phyloP scores from a whole-genome alignment of 163 green algal genomes.

The Prototheca stagnorum region DNA sequence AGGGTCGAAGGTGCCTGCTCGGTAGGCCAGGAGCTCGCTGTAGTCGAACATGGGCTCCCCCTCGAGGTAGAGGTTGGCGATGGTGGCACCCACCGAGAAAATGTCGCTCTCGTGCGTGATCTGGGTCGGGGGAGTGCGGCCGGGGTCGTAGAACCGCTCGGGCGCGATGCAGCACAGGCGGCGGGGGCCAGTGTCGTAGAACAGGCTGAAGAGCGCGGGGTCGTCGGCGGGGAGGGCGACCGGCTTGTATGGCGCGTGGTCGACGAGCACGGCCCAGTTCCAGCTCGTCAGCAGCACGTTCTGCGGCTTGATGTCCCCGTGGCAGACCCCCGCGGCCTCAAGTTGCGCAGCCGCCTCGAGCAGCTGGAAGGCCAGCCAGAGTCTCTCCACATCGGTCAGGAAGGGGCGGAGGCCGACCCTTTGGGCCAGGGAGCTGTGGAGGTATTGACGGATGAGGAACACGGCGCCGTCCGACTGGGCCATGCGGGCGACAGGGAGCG shows the following conservation, averaged over 20 bases:
- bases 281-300: slow-evolving; percentile 89
- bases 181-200: slow-evolving; percentile 84
- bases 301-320: slow-evolving; percentile 90
- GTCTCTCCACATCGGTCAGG: slow-evolving; percentile 71
- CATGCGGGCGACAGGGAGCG: slow-evolving; percentile 46
- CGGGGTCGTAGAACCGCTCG: slow-evolving; percentile 60
- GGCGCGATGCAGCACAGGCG: slow-evolving; percentile 85
- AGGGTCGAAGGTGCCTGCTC: slow-evolving; percentile 25
- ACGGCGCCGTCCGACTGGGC: slow-evolving; percentile 56
- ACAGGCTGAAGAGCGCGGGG: slow-evolving; percentile 91
- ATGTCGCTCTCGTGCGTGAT: slow-evolving; percentile 63
- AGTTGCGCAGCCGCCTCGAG: slow-evolving; percentile 60
- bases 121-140: slow-evolving; percentile 1
- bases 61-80: slow-evolving; percentile 90
- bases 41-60: slow-evolving; percentile 76
- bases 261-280: slow-evolving; percentile 78
- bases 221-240: slow-evolving; percentile 77
- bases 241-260: slow-evolving; percentile 90
- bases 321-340: slow-evolving; percentile 55
- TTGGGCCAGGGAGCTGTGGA: slow-evolving; percentile 72
- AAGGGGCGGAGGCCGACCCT: slow-evolving; percentile 81
- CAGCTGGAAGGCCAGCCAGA: slow-evolving; percentile 88
- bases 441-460: slow-evolving; percentile 83
- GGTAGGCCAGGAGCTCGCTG: slow-evolving; percentile 54
- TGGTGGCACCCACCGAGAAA: slow-evolving; percentile 79